Conservation (phyloP, 1,139 yeast species). For the Kodamaea arcana region DNA sequence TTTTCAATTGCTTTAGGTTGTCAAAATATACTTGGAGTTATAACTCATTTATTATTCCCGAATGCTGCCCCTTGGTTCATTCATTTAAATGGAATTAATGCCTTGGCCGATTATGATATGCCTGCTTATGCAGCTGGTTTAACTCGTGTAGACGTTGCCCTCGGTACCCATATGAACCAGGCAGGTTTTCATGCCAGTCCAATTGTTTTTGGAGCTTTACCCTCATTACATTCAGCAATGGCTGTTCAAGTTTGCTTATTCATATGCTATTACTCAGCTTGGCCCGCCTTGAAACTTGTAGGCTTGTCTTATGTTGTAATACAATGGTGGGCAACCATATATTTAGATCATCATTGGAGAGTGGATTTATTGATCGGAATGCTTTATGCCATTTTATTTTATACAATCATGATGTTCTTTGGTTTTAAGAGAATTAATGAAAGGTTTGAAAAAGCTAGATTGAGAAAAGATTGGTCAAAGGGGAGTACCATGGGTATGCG, state of each 20-base stretch:
- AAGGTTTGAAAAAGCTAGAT: constrained; percentile 28
- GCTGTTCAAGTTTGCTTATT: constrained; percentile 52
- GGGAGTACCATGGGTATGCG: constrained; percentile 59
- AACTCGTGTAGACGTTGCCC: constrained; percentile 56
- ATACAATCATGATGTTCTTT: constrained; percentile 28
- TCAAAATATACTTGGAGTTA: constrained; percentile 57
- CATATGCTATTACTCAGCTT: constrained; percentile 38
- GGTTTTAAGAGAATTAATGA: constrained; percentile 22
- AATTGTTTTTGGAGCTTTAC: constrained; percentile 68
- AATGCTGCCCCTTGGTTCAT: constrained; percentile 74
- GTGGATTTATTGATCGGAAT: constrained; percentile 55
- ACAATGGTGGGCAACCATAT: constrained; percentile 77
- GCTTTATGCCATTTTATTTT: constrained; percentile 44
- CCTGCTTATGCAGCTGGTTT: constrained; percentile 71
- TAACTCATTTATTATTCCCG: constrained; percentile 58
- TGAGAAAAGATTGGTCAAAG: constrained; percentile 28
- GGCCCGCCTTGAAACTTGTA: constrained; percentile 30
- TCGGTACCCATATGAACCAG: constrained; percentile 60
- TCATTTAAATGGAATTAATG: constrained; percentile 53
- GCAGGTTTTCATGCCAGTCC: constrained; percentile 65
- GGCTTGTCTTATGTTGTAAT: constrained; percentile 39
- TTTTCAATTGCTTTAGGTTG: constrained; percentile 53
- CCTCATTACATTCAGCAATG: constrained; percentile 64
- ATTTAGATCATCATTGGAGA: constrained; percentile 69
- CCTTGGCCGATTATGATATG: constrained; percentile 52